Evolutionary conservation across 2,329 filamentous ascomycete species (phyloP).

Genomic region (Dothistroma septosporum): DNA sequence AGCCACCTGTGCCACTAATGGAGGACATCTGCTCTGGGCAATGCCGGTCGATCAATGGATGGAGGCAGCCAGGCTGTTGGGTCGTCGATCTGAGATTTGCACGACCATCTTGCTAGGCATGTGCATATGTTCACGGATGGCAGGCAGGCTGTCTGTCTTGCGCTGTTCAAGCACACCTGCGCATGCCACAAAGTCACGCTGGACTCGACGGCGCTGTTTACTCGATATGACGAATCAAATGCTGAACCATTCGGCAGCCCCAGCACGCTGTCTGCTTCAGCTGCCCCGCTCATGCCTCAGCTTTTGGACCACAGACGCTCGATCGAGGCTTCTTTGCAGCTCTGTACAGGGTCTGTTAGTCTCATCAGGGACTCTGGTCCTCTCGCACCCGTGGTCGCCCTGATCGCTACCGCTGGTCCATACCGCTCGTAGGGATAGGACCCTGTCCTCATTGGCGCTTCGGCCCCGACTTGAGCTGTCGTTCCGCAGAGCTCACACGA

Average conservation of each 20-base stretch:
- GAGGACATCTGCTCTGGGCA: background rate
- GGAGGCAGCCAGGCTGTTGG: background rate
- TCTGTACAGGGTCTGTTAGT: background rate
- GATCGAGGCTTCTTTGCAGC: background rate
- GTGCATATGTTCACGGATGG: background rate
- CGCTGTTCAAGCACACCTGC: background rate
- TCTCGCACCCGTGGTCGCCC: background rate
- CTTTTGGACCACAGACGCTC: background rate
- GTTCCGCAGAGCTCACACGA: background rate
- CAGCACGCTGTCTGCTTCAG: background rate
- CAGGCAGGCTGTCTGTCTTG: background rate
- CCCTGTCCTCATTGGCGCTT: background rate
- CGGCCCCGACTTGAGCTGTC: background rate
- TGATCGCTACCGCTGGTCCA: background rate
- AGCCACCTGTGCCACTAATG: background rate
- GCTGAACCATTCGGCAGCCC: background rate
- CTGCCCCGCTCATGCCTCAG: background rate
- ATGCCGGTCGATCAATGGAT: background rate
- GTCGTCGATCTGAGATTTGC: constrained; percentile 2
- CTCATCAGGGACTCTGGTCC: background rate
- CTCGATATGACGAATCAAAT: constrained; percentile 6
- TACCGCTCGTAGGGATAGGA: background rate
- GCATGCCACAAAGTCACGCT: constrained; percentile 8
- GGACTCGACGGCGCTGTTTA: background rate
- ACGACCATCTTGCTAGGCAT: background rate